Percentiles rank a stretch among this genome's conserved stretches.
These are phyloP conservation scores for Goffeauzyma gilvescens DNA, from an alignment of 768 basidiomycete genomes.

Conservation along the genomic window DNA sequence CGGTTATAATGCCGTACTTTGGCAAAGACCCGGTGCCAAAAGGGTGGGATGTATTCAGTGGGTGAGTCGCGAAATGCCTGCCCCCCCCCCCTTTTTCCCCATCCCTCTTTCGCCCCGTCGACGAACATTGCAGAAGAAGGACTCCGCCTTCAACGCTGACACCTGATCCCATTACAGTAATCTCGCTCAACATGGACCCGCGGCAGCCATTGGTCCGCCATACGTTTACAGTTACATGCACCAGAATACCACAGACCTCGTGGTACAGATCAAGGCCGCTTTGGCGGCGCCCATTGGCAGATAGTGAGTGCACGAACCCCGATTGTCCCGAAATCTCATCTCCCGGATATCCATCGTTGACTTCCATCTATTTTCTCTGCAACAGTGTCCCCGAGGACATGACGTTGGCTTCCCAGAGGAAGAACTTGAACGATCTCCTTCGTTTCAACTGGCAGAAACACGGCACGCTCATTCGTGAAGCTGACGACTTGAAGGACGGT, in stretches of 20 bases:
- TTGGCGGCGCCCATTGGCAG: constrained; percentile 19
- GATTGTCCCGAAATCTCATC: too few species aligned
- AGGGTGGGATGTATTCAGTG: constrained; percentile 21
- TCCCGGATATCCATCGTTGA: background rate
- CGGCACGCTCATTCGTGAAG: background rate
- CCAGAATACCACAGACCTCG: constrained; percentile 17
- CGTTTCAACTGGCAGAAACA: constrained; percentile 5
- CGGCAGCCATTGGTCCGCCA: constrained; percentile 22
- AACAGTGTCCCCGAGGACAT: constrained; percentile 26
- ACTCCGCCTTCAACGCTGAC: too few species aligned
- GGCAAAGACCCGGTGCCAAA: constrained; percentile 9
- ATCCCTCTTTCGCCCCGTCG: too few species aligned
- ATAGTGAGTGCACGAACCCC: constrained; percentile 16
- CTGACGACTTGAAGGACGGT: background rate
- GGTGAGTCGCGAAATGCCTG: constrained; percentile 14
- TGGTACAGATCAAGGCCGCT: constrained; percentile 17
- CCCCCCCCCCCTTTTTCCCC: too few species aligned
- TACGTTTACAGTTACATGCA: constrained; percentile 26
- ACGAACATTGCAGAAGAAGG: too few species aligned
- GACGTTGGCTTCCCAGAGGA: constrained; percentile 9
- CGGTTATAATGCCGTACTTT: constrained; percentile 25
- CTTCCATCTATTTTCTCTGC: background rate
- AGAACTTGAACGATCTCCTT: constrained; percentile 7
- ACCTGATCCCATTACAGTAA: constrained; percentile 4
- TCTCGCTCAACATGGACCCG: constrained; percentile 26